These are phyloP conservation scores for Globisporangium okanoganense DNA, from an alignment of 352 stramenopile genomes.

Conservation along the genomic window DNA sequence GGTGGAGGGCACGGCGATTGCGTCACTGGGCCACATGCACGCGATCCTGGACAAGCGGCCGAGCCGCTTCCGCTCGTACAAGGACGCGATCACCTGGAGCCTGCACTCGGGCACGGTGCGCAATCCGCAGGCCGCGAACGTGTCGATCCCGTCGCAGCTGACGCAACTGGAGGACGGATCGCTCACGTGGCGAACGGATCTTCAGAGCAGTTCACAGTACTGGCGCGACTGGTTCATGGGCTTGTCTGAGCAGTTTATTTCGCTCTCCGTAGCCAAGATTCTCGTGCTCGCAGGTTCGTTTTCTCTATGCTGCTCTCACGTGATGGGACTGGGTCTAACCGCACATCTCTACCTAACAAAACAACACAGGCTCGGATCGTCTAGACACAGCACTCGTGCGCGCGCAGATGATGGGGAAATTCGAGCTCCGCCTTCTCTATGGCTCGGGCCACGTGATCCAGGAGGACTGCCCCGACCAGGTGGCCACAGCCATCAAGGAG, in stretches of 20 bases:
- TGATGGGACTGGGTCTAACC: background rate
- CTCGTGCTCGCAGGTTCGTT: slow-evolving; percentile 68
- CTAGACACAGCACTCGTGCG: slow-evolving; percentile 86
- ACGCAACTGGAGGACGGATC: slow-evolving; percentile 38
- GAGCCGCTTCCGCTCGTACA: slow-evolving; percentile 49
- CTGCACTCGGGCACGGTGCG: slow-evolving; percentile 70
- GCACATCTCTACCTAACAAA: too few species aligned
- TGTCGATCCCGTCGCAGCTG: slow-evolving; percentile 84
- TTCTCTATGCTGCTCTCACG: background rate
- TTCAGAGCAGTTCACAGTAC: slow-evolving; percentile 66
- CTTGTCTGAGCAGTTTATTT: slow-evolving; percentile 84
- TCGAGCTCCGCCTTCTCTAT: slow-evolving; percentile 84
- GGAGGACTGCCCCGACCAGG: slow-evolving; percentile 79
- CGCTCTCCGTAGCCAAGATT: slow-evolving; percentile 71
- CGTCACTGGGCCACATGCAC: slow-evolving; percentile 85
- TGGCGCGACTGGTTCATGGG: slow-evolving; percentile 85
- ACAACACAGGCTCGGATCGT: slow-evolving; percentile 53
- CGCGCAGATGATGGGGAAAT: slow-evolving; percentile 91
- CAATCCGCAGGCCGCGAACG: slow-evolving; percentile 65
- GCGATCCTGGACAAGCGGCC: slow-evolving; percentile 73
- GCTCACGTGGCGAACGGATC: slow-evolving; percentile 73
- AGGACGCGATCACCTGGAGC: slow-evolving; percentile 80
- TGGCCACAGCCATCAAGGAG: slow-evolving; percentile 59
- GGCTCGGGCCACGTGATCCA: slow-evolving; percentile 87
- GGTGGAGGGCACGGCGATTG: slow-evolving; percentile 83